These are phyloP conservation scores for Pichia thaimueangensis DNA, from an alignment of 805 yeast species.

Conservation along the genomic window DNA sequence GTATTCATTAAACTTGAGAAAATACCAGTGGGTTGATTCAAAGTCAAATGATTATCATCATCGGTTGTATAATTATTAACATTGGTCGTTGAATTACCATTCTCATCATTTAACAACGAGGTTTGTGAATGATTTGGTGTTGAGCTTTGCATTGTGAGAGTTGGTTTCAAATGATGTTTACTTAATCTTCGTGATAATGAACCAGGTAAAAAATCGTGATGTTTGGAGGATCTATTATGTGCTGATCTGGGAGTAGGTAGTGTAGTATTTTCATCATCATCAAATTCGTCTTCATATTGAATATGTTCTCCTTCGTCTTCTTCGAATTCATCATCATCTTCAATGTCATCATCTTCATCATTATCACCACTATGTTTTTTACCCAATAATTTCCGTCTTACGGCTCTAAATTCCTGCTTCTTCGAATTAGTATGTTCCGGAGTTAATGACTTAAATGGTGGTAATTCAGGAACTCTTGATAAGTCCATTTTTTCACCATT, in stretches of 20 bases:
- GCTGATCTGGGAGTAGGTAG: no score
- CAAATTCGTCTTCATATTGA: constrained; percentile 1
- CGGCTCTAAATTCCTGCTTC: constrained; percentile 6
- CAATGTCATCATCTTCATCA: constrained; percentile 1
- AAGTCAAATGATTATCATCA: not conserved
- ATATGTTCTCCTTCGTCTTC: constrained; percentile 1
- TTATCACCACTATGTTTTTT: not conserved
- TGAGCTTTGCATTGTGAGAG: not conserved
- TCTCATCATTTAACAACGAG: not conserved
- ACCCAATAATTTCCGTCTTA: constrained; percentile 11
- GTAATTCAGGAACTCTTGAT: constrained; percentile 6
- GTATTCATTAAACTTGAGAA: constrained; percentile 25
- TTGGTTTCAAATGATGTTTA: constrained; percentile 1
- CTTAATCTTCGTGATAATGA: not conserved
- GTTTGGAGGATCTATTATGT: not conserved
- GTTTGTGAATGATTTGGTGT: constrained; percentile 6
- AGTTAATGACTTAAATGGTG: constrained; percentile 2
- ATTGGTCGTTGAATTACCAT: not conserved
- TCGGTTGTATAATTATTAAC: not conserved
- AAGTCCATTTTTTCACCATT: constrained; percentile 5
- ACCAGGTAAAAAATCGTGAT: not conserved
- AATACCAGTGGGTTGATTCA: constrained; percentile 16
- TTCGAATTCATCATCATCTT: constrained; percentile 2
- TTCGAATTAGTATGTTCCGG: constrained; percentile 1
- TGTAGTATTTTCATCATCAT: not conserved